Evolutionary conservation across 192 early-diverging fungal genomes (phyloP).

Genomic region (Coemansia aciculifera): DNA sequence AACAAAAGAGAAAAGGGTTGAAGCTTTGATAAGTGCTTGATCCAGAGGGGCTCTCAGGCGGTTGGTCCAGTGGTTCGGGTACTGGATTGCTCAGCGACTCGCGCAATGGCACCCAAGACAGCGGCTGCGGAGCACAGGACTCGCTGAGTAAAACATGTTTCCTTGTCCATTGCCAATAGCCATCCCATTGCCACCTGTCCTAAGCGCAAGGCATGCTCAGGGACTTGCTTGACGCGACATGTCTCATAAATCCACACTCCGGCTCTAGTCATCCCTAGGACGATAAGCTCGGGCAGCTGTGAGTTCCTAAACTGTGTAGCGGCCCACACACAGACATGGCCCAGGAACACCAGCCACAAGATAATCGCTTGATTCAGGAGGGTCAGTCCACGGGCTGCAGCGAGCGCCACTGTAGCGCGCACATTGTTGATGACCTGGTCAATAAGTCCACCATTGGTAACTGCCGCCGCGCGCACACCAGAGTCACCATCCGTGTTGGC

Average conservation of each 20-base stretch:
- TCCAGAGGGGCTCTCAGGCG: background rate
- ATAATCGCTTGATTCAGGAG: conserved; percentile 23
- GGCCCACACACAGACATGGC: conserved; percentile 30
- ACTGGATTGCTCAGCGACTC: conserved; percentile 22
- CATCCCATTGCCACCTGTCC: conserved; percentile 9
- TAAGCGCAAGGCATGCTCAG: conserved; percentile 3
- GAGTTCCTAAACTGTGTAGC: conserved; percentile 39
- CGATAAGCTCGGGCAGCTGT: conserved; percentile 22
- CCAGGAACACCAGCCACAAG: conserved; percentile 37
- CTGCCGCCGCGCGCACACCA: background rate
- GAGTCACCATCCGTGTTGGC: background rate
- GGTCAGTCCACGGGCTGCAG: conserved; percentile 5
- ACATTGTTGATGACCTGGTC: conserved; percentile 6
- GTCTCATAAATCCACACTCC: conserved; percentile 8
- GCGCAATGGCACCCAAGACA: conserved; percentile 27
- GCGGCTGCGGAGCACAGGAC: conserved; percentile 30
- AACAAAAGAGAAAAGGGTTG: background rate
- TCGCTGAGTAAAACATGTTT: conserved; percentile 26
- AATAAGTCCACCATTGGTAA: background rate
- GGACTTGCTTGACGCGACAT: conserved; percentile 8
- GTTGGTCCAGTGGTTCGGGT: background rate
- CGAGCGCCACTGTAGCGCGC: conserved; percentile 4
- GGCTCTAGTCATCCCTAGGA: background rate
- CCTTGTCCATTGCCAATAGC: conserved; percentile 27
- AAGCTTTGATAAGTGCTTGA: background rate